Conservation (phyloP, 1,284 basidiomycete species). For the Leccinum variabile region DNA sequence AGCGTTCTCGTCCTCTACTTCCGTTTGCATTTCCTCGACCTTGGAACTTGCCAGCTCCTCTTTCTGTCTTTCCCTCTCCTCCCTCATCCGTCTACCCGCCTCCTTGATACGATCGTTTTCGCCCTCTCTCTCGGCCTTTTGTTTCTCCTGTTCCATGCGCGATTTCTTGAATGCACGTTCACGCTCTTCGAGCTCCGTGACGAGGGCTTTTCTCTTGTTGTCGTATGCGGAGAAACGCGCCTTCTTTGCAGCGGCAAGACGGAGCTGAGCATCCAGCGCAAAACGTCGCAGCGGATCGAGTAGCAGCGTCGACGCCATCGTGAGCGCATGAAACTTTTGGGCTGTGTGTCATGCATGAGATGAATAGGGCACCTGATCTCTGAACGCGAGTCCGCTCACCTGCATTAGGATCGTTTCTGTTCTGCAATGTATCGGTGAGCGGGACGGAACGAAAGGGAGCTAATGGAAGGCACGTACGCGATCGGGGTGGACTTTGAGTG, state of each 20-base stretch:
- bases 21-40: slow-evolving; percentile 32
- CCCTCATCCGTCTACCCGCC: slow-evolving; percentile 68
- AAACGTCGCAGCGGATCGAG: slow-evolving; percentile 81
- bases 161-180: slow-evolving; percentile 78
- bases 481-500: slow-evolving; percentile 88
- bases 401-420: slow-evolving; percentile 77
- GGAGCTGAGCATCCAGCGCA: slow-evolving; percentile 80
- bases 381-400: slow-evolving; percentile 39
- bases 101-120: slow-evolving; percentile 80
- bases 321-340: slow-evolving; percentile 85
- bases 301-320: slow-evolving; percentile 82
- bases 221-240: slow-evolving; percentile 77
- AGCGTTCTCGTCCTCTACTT: slow-evolving; percentile 41
- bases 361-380: neutral
- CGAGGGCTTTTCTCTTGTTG: slow-evolving; percentile 74
- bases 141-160: slow-evolving; percentile 57
- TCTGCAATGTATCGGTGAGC: slow-evolving; percentile 44
- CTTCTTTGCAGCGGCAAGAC: slow-evolving; percentile 68
- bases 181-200: slow-evolving; percentile 82
- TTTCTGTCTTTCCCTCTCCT: slow-evolving; percentile 61
- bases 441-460: neutral
- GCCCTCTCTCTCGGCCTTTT: slow-evolving; percentile 54
- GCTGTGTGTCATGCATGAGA: slow-evolving; percentile 37
- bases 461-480: slow-evolving; percentile 52
- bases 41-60: slow-evolving; percentile 46